Evolutionary conservation across 1,284 basidiomycete species (phyloP).

Genomic region (Trichosporon coremiiforme): DNA sequence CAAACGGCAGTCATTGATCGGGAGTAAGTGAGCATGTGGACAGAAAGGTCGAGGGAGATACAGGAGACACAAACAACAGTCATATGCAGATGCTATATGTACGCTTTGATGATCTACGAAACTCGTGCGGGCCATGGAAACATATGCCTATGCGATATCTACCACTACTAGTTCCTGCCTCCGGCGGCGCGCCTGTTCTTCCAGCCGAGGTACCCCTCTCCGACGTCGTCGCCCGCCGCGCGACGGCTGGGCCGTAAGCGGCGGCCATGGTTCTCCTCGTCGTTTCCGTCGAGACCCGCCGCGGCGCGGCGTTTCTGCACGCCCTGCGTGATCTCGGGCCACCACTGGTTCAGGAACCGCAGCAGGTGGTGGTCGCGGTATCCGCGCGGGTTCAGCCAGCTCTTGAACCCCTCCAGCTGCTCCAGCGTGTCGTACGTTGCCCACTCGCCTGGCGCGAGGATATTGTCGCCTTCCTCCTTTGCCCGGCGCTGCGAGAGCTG

Average conservation of each 20-base stretch:
- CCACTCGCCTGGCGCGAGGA: conserved; percentile 79
- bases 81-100: conserved; percentile 6
- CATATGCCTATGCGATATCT: conserved; percentile 8
- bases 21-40: no score
- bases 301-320: conserved; percentile 57
- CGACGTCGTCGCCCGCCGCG: conserved; percentile 34
- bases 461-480: conserved; percentile 77
- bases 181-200: conserved; percentile 26
- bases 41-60: no score
- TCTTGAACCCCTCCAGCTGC: conserved; percentile 78
- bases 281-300: conserved; percentile 37
- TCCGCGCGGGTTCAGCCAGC: conserved; percentile 91
- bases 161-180: not conserved
- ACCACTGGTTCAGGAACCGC: conserved; percentile 78
- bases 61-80: not conserved
- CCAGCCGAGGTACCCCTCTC: conserved; percentile 43
- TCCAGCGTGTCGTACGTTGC: conserved; percentile 82
- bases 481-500: conserved; percentile 60
- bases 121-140: not conserved
- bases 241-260: conserved; percentile 33
- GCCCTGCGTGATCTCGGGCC: conserved; percentile 77
- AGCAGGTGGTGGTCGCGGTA: conserved; percentile 81
- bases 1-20: no score
- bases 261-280: conserved; percentile 18
- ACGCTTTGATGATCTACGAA: not conserved